Evolutionary conservation across 108 stramenopile genomes (phyloP).

Genomic region (Stephanodiscus triporus): DNA sequence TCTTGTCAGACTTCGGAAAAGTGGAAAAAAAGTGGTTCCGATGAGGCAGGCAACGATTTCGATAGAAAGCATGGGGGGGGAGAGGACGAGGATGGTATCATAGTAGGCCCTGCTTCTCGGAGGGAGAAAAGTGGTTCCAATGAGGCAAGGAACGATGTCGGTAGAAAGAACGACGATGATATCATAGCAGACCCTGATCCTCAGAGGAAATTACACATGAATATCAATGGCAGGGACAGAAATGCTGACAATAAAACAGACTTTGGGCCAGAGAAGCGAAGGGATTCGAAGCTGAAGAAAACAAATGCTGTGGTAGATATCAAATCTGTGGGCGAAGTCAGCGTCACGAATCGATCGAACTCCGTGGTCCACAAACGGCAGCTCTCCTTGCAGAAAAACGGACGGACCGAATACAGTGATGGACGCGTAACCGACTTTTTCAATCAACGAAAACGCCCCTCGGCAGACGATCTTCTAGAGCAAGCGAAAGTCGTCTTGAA

Average conservation of each 20-base stretch:
- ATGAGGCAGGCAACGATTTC: not conserved
- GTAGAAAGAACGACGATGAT: not conserved
- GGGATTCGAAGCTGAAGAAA: not conserved
- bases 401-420: not conserved
- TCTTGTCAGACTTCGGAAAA: not conserved
- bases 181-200: not conserved
- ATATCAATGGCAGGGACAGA: too few species aligned
- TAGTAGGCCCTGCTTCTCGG: not conserved
- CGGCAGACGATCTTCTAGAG: slow-evolving; percentile 27
- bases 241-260: not conserved
- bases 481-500: slow-evolving; percentile 36
- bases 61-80: not conserved
- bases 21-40: not conserved
- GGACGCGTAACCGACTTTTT: slow-evolving; percentile 17
- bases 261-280: not conserved
- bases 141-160: not conserved
- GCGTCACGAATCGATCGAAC: not conserved
- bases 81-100: not conserved
- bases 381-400: not conserved
- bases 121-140: not conserved
- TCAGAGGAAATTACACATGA: too few species aligned
- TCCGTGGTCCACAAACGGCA: not conserved
- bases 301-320: not conserved
- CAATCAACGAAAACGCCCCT: slow-evolving; percentile 18
- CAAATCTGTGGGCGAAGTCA: too few species aligned